Conservation (phyloP, 768 basidiomycete species). For the Termitomyces titanicus region DNA sequence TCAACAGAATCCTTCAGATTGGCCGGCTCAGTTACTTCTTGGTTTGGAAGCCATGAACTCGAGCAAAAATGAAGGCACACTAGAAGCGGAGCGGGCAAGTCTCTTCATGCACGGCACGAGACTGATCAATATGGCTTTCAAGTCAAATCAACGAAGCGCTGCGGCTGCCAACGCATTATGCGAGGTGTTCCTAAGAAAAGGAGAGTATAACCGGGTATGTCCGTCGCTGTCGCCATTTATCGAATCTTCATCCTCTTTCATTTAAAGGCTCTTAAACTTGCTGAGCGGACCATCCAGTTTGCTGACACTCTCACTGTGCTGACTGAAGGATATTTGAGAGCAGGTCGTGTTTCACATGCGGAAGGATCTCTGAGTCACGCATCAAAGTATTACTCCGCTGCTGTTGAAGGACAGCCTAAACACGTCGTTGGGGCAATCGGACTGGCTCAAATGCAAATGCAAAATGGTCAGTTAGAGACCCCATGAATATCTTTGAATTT, state of each 20-base stretch:
- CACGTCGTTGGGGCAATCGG: conserved; percentile 81
- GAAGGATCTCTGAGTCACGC: conserved; percentile 65
- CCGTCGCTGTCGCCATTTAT: conserved; percentile 8
- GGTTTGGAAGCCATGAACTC: conserved; percentile 85
- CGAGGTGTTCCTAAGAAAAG: conserved; percentile 73
- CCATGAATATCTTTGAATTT: neutral
- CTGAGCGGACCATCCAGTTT: conserved; percentile 91
- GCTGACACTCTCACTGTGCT: conserved; percentile 84
- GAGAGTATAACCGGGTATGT: conserved; percentile 53
- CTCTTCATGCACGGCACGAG: conserved; percentile 66
- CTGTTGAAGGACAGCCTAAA: conserved; percentile 67
- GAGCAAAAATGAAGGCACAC: conserved; percentile 66
- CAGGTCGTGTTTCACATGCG: conserved; percentile 78
- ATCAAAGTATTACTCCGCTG: conserved; percentile 62
- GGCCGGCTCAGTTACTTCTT: conserved; percentile 77
- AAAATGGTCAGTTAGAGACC: conserved; percentile 51
- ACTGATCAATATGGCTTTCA: conserved; percentile 76
- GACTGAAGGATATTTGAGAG: conserved; percentile 82
- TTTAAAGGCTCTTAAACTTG: conserved; percentile 82
- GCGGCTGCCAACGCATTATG: conserved; percentile 83
- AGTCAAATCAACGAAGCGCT: conserved; percentile 70
- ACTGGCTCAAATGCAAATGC: conserved; percentile 82
- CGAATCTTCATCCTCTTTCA: conserved; percentile 1
- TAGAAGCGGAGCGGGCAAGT: conserved; percentile 59
- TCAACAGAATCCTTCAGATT: conserved; percentile 69